phyloP scores from a whole-genome alignment of 2,329 filamentous ascomycete genomes.

The Podosphaera aphanis region DNA sequence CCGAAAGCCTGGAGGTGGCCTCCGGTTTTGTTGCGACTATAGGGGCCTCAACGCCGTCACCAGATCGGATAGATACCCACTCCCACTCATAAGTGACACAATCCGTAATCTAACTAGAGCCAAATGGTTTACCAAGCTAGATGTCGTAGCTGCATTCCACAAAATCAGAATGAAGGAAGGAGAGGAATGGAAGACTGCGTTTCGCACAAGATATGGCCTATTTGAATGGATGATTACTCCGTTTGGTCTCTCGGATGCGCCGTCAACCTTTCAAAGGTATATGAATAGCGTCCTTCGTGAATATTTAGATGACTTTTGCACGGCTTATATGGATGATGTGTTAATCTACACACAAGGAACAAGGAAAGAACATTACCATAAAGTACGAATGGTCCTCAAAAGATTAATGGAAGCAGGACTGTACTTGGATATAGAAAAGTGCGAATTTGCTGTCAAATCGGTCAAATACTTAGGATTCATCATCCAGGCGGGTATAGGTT shows the following conservation, averaged over 20 bases:
- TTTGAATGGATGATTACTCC: not conserved
- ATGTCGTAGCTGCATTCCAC: not conserved
- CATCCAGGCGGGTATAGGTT: not conserved
- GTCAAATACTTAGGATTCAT: slow-evolving; percentile 1
- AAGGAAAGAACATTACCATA: not conserved
- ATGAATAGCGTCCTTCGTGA: not conserved
- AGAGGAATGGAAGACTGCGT: not conserved
- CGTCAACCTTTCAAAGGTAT: not conserved
- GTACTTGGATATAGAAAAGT: slow-evolving; percentile 1
- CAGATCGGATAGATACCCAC: not conserved
- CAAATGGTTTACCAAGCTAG: not conserved
- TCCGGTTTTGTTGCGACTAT: too few species aligned
- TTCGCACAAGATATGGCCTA: not conserved
- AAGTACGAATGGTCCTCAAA: slow-evolving; percentile 1
- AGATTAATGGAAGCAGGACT: not conserved
- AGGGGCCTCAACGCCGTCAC: not conserved
- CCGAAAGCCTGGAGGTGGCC: not conserved
- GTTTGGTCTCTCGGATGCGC: not conserved
- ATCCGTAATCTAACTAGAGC: not conserved
- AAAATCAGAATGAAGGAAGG: not conserved
- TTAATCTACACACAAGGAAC: not conserved
- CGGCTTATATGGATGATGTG: too few species aligned
- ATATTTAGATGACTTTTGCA: not conserved
- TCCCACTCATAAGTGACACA: not conserved
- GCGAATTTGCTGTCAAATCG: not conserved